phyloP scores from a whole-genome alignment of 768 basidiomycete genomes.

The Leucosporidium creatinivorum region DNA sequence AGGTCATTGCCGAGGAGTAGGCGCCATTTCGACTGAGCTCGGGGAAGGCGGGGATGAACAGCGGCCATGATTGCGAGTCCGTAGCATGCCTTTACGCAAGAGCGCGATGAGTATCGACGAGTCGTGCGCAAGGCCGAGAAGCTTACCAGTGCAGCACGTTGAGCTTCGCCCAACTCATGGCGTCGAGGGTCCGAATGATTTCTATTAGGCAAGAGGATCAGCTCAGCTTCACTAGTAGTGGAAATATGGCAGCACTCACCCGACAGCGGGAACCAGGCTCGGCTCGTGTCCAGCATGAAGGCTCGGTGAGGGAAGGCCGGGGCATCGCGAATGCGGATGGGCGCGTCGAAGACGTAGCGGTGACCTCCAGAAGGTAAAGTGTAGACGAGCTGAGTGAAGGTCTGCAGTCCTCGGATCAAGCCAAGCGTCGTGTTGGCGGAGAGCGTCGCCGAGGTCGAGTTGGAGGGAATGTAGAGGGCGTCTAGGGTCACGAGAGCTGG shows the following conservation, averaged over 20 bases:
- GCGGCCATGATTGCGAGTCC: slow-evolving; percentile 69
- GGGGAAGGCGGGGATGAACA: slow-evolving; percentile 56
- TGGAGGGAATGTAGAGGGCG: slow-evolving; percentile 49
- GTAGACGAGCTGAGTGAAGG: slow-evolving; percentile 67
- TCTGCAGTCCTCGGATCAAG: slow-evolving; percentile 64
- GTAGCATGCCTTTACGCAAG: slow-evolving; percentile 77
- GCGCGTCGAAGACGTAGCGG: slow-evolving; percentile 13
- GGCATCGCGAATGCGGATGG: slow-evolving; percentile 2
- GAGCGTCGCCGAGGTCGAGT: slow-evolving; percentile 48
- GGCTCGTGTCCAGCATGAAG: slow-evolving; percentile 70
- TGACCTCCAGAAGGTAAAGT: background rate
- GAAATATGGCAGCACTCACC: background rate
- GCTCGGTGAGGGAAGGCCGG: slow-evolving; percentile 47
- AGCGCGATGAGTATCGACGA: too few relatives aligned
- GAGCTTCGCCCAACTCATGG: slow-evolving; percentile 72
- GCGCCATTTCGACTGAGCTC: slow-evolving; percentile 54
- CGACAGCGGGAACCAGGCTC: slow-evolving; percentile 53
- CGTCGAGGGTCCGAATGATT: slow-evolving; percentile 62
- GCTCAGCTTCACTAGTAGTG: background rate
- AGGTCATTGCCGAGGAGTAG: slow-evolving; percentile 55
- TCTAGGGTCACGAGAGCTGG: background rate
- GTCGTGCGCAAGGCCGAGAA: background rate
- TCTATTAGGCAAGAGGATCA: slow-evolving; percentile 50
- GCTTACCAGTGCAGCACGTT: slow-evolving; percentile 60
- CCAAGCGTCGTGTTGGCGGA: slow-evolving; percentile 59